Evolutionary conservation across 2,329 filamentous ascomycete species (phyloP).

Genomic region (Neonectria punicea): DNA sequence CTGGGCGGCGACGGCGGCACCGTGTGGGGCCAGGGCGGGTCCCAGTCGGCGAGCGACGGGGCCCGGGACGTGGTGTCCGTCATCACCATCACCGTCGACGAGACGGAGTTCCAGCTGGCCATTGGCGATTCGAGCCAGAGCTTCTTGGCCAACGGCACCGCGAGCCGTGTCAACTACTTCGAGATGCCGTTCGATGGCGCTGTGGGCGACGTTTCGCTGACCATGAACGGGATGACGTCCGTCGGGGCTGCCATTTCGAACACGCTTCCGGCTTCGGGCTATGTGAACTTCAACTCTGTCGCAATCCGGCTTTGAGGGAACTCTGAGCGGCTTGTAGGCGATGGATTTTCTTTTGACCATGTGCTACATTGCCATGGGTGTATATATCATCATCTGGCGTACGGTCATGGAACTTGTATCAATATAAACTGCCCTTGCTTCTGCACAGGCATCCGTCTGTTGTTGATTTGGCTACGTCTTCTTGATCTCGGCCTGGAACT

Average conservation of each 20-base stretch:
- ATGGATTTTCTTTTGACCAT: background rate
- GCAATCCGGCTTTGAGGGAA: constrained; percentile 29
- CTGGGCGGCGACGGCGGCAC: constrained; percentile 47
- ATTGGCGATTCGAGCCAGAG: constrained; percentile 43
- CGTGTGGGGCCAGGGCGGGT: constrained; percentile 42
- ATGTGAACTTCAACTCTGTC: constrained; percentile 39
- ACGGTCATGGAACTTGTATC: background rate
- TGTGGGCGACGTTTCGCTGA: constrained; percentile 29
- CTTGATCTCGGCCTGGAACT: constrained; percentile 64
- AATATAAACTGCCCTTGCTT: background rate
- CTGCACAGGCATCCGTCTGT: background rate
- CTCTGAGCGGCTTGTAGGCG: background rate
- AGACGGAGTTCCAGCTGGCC: constrained; percentile 42
- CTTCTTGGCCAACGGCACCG: constrained; percentile 30
- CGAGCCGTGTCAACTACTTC: constrained; percentile 34
- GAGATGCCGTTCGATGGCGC: constrained; percentile 35
- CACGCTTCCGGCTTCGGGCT: constrained; percentile 28
- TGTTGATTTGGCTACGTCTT: constrained; percentile 43
- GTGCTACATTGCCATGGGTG: background rate
- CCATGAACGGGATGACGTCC: constrained; percentile 31
- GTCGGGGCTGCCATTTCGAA: constrained; percentile 31
- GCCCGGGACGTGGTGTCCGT: constrained; percentile 48
- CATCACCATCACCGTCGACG: constrained; percentile 44
- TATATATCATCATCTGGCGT: background rate
- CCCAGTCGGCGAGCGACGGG: constrained; percentile 35